Conservation (phyloP, 768 basidiomycete species). For the Suillus weaverae region DNA sequence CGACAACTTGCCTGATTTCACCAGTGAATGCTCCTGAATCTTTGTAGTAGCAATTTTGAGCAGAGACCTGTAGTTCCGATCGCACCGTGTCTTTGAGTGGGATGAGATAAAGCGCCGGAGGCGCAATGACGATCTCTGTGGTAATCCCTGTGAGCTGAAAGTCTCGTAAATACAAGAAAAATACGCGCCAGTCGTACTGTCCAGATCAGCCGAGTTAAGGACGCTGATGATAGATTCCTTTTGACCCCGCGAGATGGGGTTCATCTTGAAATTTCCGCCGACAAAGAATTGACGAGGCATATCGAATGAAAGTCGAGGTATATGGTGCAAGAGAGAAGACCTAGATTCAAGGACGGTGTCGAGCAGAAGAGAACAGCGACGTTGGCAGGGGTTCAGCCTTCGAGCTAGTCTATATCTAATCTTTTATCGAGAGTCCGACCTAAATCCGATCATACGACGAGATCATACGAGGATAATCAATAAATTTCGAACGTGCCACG, state of each 20-base stretch:
- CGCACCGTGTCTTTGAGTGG: slow-evolving; percentile 61
- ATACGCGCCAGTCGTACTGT: slow-evolving; percentile 68
- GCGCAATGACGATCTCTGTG: slow-evolving; percentile 91
- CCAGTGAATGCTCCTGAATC: slow-evolving; percentile 91
- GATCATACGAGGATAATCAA: neutral
- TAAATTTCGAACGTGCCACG: neutral
- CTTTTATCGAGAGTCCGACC: slow-evolving; percentile 3
- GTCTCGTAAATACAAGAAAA: slow-evolving; percentile 3
- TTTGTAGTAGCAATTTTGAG: slow-evolving; percentile 91
- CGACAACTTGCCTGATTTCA: slow-evolving; percentile 75
- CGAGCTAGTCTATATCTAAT: slow-evolving; percentile 3
- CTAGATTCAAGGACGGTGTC: neutral
- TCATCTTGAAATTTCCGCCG: slow-evolving; percentile 99
- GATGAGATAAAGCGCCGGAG: slow-evolving; percentile 86
- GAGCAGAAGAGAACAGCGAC: neutral
- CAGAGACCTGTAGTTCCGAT: slow-evolving; percentile 75
- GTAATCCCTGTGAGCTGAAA: slow-evolving; percentile 11
- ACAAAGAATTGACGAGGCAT: slow-evolving; percentile 91
- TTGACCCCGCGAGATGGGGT: slow-evolving; percentile 66
- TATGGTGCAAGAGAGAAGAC: neutral
- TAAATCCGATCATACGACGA: neutral
- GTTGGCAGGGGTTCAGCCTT: slow-evolving; percentile 3
- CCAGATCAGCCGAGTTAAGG: slow-evolving; percentile 80
- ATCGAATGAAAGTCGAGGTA: slow-evolving; percentile 10
- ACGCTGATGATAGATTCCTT: slow-evolving; percentile 64